These are phyloP conservation scores for Scutellaria barbata DNA, from an alignment of 257 asterid species.

Conservation along the genomic window DNA sequence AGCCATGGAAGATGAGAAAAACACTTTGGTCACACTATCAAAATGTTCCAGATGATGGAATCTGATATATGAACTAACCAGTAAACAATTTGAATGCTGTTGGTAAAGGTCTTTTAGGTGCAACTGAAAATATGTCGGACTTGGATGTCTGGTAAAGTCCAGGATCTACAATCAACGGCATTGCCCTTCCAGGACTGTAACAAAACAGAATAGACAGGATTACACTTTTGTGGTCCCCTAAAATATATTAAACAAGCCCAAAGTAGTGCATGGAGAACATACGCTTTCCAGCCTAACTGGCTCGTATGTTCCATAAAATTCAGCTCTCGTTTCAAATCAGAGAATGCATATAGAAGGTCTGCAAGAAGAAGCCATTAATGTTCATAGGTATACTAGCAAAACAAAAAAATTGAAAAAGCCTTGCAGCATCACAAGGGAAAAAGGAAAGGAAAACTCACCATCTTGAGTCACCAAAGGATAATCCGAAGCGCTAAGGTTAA, in stretches of 20 bases:
- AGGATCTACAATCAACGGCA: slow-evolving; percentile 81
- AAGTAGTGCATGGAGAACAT: slow-evolving; percentile 38
- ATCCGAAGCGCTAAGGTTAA: slow-evolving; percentile 98
- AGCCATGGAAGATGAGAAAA: slow-evolving; percentile 12
- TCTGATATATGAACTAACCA: slow-evolving; percentile 56
- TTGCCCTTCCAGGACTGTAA: slow-evolving; percentile 67
- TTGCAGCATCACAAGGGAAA: background rate
- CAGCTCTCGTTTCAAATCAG: slow-evolving; percentile 54
- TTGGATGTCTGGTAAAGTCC: slow-evolving; percentile 74
- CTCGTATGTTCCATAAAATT: slow-evolving; percentile 77
- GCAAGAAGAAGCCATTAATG: slow-evolving; percentile 41
- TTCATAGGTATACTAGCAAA: slow-evolving; percentile 1
- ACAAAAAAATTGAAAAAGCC: slow-evolving; percentile 5
- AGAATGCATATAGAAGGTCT: slow-evolving; percentile 72
- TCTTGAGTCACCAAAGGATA: slow-evolving; percentile 98
- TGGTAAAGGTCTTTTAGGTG: slow-evolving; percentile 66
- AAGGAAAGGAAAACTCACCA: slow-evolving; percentile 55
- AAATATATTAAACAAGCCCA: background rate
- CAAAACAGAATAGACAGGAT: slow-evolving; percentile 24
- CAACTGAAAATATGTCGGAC: slow-evolving; percentile 66
- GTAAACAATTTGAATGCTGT: slow-evolving; percentile 85
- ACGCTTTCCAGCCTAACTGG: slow-evolving; percentile 81
- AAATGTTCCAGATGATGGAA: slow-evolving; percentile 8
- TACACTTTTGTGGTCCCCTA: slow-evolving; percentile 11
- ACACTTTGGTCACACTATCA: background rate